Evolutionary conservation across 1,284 basidiomycete species (phyloP).

Genomic region (Mixia osmundae): DNA sequence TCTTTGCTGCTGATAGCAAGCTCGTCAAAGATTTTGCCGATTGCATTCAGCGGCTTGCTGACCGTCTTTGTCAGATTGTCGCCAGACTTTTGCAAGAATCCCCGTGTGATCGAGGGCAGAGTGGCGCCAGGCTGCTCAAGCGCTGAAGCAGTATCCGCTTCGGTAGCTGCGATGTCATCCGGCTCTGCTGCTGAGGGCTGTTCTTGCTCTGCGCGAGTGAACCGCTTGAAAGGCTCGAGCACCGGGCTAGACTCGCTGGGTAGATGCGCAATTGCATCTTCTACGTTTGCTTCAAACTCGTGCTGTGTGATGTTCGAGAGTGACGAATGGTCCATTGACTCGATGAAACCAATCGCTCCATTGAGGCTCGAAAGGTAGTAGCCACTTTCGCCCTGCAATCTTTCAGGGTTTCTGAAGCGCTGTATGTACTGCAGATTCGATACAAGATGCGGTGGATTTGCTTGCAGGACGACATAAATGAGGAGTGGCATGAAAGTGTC

Average conservation of each 20-base stretch:
- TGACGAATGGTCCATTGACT: constrained; percentile 85
- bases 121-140: constrained; percentile 10
- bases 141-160: constrained; percentile 26
- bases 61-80: constrained; percentile 39
- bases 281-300: constrained; percentile 82
- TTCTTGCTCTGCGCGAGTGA: not conserved
- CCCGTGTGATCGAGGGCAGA: constrained; percentile 36
- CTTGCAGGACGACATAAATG: constrained; percentile 79
- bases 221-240: not conserved
- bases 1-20: constrained; percentile 13
- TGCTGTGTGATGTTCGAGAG: constrained; percentile 76
- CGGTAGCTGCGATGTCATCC: too few species aligned
- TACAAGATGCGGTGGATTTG: constrained; percentile 75
- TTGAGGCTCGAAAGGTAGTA: constrained; percentile 92
- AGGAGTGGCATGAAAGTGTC: constrained; percentile 87
- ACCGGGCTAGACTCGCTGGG: too few species aligned
- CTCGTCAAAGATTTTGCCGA: constrained; percentile 61
- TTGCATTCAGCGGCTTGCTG: constrained; percentile 61
- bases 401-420: constrained; percentile 70
- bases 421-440: constrained; percentile 97
- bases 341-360: constrained; percentile 82
- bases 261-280: constrained; percentile 50
- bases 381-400: constrained; percentile 79
- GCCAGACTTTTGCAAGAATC: constrained; percentile 62
- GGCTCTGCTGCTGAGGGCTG: too few species aligned